Conservation (phyloP, 768 basidiomycete species). For the Tylopilus vinaceipallidus region DNA sequence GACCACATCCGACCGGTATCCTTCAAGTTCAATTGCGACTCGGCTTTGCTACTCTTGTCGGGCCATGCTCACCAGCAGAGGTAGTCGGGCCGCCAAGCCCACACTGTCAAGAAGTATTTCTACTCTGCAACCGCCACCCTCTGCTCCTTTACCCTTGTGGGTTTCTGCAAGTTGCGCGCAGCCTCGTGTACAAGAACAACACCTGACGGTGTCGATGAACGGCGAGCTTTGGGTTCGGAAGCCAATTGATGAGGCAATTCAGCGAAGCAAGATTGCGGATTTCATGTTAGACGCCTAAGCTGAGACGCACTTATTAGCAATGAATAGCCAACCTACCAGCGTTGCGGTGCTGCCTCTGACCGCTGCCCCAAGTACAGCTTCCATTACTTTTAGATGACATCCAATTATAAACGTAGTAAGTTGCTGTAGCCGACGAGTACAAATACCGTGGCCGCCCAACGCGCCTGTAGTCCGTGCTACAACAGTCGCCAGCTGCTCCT, state of each 20-base stretch:
- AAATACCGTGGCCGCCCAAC: slow-evolving; percentile 19
- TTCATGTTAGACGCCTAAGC: slow-evolving; percentile 37
- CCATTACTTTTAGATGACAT: background rate
- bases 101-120: background rate
- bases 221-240: slow-evolving; percentile 34
- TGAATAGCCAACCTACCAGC: background rate
- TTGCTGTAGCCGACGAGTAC: slow-evolving; percentile 31
- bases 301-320: too few relatives aligned
- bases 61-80: slow-evolving; percentile 57
- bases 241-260: slow-evolving; percentile 33
- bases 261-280: slow-evolving; percentile 37
- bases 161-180: slow-evolving; percentile 12
- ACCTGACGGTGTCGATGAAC: background rate
- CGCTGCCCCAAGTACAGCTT: background rate
- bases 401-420: slow-evolving; percentile 2
- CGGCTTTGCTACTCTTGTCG: slow-evolving; percentile 65
- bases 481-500: background rate
- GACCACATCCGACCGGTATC: background rate
- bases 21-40: slow-evolving; percentile 37
- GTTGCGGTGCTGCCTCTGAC: background rate
- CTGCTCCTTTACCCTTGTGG: slow-evolving; percentile 34
- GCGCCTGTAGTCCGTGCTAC: background rate
- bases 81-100: slow-evolving; percentile 40
- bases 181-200: slow-evolving; percentile 2
- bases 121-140: slow-evolving; percentile 9